phyloP scores from a whole-genome alignment of 2,329 filamentous ascomycete genomes.

The Pseudohalonectria lignicola region DNA sequence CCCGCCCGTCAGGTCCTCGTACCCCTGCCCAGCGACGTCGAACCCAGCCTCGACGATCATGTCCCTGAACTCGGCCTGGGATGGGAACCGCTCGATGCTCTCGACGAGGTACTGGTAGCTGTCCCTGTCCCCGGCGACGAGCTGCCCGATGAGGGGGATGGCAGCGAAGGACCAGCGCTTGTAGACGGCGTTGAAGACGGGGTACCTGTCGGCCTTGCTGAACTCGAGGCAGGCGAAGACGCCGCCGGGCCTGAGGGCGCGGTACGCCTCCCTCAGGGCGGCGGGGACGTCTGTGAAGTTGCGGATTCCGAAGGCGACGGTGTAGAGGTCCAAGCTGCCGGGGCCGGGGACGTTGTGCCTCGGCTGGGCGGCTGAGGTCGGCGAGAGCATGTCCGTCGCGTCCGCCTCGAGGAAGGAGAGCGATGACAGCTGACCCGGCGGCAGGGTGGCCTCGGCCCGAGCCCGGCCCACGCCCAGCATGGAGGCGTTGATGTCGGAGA shows the following conservation, averaged over 20 bases:
- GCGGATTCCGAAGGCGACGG: constrained; percentile 91
- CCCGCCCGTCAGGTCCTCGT: constrained; percentile 82
- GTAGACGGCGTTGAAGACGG: constrained; percentile 74
- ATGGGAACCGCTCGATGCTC: constrained; percentile 90
- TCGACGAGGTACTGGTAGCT: constrained; percentile 98
- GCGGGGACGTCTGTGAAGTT: constrained; percentile 91
- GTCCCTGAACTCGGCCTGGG: constrained; percentile 68
- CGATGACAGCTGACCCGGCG: constrained; percentile 42
- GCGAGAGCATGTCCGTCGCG: constrained; percentile 58
- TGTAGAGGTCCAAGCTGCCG: constrained; percentile 83
- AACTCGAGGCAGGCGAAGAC: constrained; percentile 97
- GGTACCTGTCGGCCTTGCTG: constrained; percentile 66
- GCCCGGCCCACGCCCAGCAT: constrained; percentile 87
- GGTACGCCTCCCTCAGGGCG: constrained; percentile 71
- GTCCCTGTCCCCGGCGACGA: constrained; percentile 87
- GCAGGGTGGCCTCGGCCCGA: constrained; percentile 51
- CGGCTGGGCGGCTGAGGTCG: constrained; percentile 43
- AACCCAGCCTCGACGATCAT: constrained; percentile 85
- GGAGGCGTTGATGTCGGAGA: constrained; percentile 90
- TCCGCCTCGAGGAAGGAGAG: constrained; percentile 80
- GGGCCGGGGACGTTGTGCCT: background rate
- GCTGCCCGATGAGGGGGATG: constrained; percentile 88
- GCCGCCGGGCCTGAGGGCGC: constrained; percentile 86
- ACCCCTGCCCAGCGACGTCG: constrained; percentile 68
- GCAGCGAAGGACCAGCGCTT: constrained; percentile 93